Evolutionary conservation across 192 early-diverging fungal species (phyloP).

Genomic region (Ambispora gerdemannii): DNA sequence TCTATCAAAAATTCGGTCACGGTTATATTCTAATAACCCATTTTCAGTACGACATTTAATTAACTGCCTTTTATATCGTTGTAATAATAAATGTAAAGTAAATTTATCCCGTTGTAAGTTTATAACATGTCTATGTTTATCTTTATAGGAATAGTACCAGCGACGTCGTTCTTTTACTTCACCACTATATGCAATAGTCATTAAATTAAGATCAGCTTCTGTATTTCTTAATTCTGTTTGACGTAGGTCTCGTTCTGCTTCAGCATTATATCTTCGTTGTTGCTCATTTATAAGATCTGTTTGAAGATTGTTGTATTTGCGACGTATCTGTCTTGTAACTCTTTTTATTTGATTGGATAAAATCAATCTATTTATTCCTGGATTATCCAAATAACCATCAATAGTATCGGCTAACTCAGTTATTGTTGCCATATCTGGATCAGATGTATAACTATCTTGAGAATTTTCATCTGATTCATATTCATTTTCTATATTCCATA

Average conservation of each 20-base stretch:
- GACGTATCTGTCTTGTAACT: conserved; percentile 1
- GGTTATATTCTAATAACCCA: too few species aligned
- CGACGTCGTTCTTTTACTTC: neutral
- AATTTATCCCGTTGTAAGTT: too few species aligned
- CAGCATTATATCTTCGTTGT: conserved; percentile 5
- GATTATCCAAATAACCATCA: conserved; percentile 6
- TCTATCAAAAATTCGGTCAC: too few species aligned
- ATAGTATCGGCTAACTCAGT: conserved; percentile 14
- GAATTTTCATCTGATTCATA: conserved; percentile 9
- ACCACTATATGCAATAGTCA: neutral
- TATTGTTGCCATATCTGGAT: conserved; percentile 5
- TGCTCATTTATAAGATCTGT: conserved; percentile 5
- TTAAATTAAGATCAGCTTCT: neutral
- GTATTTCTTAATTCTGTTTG: neutral
- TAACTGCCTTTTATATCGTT: neutral
- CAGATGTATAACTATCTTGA: conserved; percentile 8
- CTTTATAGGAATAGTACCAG: neutral
- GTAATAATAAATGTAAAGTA: too few species aligned
- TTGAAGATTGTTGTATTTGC: conserved; percentile 8
- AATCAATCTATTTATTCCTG: neutral
- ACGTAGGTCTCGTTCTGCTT: neutral
- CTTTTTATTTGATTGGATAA: conserved; percentile 6
- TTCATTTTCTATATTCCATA: conserved; percentile 17
- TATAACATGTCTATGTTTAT: conserved; percentile 2
- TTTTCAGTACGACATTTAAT: too few species aligned